Percentiles rank a stretch among this genome's conserved stretches.
These are phyloP conservation scores for Linnemannia zychae DNA, from an alignment of 192 early-diverging fungal genomes.

Conservation along the genomic window DNA sequence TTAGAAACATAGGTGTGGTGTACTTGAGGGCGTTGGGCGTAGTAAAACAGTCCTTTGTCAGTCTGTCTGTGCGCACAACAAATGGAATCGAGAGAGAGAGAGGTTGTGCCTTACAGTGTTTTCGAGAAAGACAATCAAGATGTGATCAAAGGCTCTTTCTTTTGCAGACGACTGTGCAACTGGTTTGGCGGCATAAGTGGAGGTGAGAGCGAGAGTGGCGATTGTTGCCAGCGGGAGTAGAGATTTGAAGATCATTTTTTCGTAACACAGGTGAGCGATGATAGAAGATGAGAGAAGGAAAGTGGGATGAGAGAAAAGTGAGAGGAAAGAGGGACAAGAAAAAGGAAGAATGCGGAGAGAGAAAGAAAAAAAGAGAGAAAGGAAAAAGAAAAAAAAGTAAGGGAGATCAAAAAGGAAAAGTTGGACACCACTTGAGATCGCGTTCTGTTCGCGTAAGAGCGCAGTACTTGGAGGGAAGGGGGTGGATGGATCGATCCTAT, in stretches of 20 bases:
- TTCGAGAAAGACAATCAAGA: constrained; percentile 37
- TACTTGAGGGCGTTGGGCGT: too few species aligned
- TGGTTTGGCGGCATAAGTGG: background rate
- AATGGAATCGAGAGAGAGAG: too few species aligned
- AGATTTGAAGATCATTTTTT: constrained; percentile 9
- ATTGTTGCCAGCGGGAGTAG: background rate
- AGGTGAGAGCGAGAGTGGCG: background rate
- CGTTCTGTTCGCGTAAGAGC: too few species aligned
- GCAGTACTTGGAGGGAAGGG: too few species aligned
- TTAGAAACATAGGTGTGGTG: background rate
- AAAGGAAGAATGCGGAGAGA: background rate
- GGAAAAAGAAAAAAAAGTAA: background rate
- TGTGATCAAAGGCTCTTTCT: constrained; percentile 31
- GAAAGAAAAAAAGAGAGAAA: background rate
- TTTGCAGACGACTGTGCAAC: background rate
- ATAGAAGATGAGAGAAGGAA: too few species aligned
- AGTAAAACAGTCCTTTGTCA: too few species aligned
- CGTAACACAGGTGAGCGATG: too few species aligned
- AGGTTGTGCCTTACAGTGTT: constrained; percentile 35
- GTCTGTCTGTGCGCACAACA: background rate
- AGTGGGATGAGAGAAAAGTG: background rate
- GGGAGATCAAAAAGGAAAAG: background rate
- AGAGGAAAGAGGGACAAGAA: background rate
- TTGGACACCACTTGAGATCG: too few species aligned
- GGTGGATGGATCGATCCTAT: too few species aligned